Conservation (phyloP, 352 stramenopile species). For the Phytophthora sp. region DNA sequence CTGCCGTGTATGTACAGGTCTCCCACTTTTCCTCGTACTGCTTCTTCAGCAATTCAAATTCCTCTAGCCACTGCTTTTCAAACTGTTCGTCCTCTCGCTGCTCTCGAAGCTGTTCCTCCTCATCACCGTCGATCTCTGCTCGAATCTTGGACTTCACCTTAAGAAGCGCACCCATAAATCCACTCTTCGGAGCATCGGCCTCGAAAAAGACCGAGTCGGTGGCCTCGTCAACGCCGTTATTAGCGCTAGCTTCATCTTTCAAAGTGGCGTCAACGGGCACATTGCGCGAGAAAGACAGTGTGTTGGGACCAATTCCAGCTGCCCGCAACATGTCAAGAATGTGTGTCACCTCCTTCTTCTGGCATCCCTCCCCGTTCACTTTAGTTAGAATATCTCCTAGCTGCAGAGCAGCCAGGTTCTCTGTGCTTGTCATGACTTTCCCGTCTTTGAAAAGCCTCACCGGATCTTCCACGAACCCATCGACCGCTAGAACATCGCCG, state of each 20-base stretch:
- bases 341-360: slow-evolving; percentile 29
- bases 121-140: slow-evolving; percentile 56
- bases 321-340: slow-evolving; percentile 42
- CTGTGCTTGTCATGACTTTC: not conserved
- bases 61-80: slow-evolving; percentile 60
- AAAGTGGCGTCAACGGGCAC: not conserved
- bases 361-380: slow-evolving; percentile 42
- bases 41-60: slow-evolving; percentile 57
- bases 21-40: slow-evolving; percentile 63
- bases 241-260: not conserved
- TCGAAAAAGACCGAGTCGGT: not conserved
- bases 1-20: slow-evolving; percentile 68
- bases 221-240: not conserved
- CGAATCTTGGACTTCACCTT: slow-evolving; percentile 70
- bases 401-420: slow-evolving; percentile 24
- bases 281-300: slow-evolving; percentile 38
- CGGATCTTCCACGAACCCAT: slow-evolving; percentile 44
- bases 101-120: slow-evolving; percentile 40
- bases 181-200: slow-evolving; percentile 34
- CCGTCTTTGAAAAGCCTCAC: not conserved
- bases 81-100: slow-evolving; percentile 57
- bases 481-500: slow-evolving; percentile 31
- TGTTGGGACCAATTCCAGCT: slow-evolving; percentile 37
- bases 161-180: slow-evolving; percentile 53
- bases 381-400: slow-evolving; percentile 44